phyloP scores from a whole-genome alignment of 371 early-diverging fungal species.

The Apophysomyces variabilis region DNA sequence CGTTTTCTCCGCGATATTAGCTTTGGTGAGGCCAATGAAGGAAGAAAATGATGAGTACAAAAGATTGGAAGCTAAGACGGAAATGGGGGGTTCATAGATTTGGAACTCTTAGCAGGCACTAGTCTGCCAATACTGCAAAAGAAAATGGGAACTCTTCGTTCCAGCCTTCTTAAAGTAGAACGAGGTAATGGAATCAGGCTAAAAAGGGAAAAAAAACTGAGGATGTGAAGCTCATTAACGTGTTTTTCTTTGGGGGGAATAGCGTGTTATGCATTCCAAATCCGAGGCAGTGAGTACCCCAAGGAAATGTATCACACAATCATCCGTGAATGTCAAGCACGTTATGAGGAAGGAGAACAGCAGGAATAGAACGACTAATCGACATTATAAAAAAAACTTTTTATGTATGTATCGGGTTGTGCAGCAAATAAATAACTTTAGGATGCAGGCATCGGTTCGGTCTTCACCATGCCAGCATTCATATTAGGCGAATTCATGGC shows the following conservation, averaged over 20 bases:
- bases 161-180: slow-evolving; percentile 43
- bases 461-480: slow-evolving; percentile 22
- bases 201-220: not conserved
- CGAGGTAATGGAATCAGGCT: slow-evolving; percentile 28
- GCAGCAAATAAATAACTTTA: no score
- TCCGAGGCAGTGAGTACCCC: slow-evolving; percentile 52
- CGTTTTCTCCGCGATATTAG: slow-evolving; percentile 52
- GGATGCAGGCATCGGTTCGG: slow-evolving; percentile 29
- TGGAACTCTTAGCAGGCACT: slow-evolving; percentile 35
- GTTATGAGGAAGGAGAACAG: slow-evolving; percentile 30
- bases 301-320: slow-evolving; percentile 43
- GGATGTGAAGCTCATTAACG: no score
- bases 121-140: slow-evolving; percentile 32
- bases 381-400: not conserved
- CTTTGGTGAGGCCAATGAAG: slow-evolving; percentile 21
- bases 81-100: slow-evolving; percentile 24
- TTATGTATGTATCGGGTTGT: no score
- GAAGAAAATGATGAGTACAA: no score
- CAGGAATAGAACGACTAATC: not conserved
- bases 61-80: no score
- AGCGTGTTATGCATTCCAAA: slow-evolving; percentile 48
- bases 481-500: not conserved
- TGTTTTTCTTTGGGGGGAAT: no score
- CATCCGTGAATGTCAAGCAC: slow-evolving; percentile 39
- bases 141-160: slow-evolving; percentile 37